Evolutionary conservation across 2,329 filamentous ascomycete species (phyloP), one percentile per base, ranked within the genome.

Genomic region (Alternaria gaisen): DNA sequence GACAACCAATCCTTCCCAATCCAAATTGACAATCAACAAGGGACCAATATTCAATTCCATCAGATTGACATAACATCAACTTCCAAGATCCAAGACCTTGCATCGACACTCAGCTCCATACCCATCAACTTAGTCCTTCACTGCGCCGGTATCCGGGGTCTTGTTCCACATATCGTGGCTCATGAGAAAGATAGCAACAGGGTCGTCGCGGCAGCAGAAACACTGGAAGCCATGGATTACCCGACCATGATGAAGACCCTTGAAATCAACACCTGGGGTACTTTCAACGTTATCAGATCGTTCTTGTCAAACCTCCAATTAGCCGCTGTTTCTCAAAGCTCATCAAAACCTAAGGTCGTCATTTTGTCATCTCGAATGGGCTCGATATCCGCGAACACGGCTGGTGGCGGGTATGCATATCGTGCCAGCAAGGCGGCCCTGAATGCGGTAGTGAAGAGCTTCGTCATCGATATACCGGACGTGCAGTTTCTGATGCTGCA

Each of bases 351-450:
- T 0, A 81, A 78, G 61, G 79, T 80, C 8, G 61, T 83, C 8
- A 59, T 83, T 16, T 76, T 84, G 71, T 79, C 79, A 1, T 81
- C 79, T 2, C 73, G 82, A 1, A 83, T 84, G 82, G 81, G 81
- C 4, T 80, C 78, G 12, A 58, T 83, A 9, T 61, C 70, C 0
- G 73, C 76, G 26, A 83, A 83, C 59, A 66, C 61, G 1, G 69
- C 71, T 2, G 82, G 82, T 0, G 76, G 77, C 2, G 81, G 75
- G 2, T 84, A 83, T 63, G 82, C 82, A 11, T 84, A 84, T 64
- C 72, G 82, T 9, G 80, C 82, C 5, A 80, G 77, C 42, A 83
- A 84, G 65, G 81, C 81, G 4, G 82, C 80, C 24, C 66, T 83
- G 36, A 83, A 84, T 61, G 79, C 80, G 6, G 74, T 84, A 8